Base-by-base conservation (phyloP, 805 yeast genomes). In the Maudiozyma saulgeensis region DNA sequence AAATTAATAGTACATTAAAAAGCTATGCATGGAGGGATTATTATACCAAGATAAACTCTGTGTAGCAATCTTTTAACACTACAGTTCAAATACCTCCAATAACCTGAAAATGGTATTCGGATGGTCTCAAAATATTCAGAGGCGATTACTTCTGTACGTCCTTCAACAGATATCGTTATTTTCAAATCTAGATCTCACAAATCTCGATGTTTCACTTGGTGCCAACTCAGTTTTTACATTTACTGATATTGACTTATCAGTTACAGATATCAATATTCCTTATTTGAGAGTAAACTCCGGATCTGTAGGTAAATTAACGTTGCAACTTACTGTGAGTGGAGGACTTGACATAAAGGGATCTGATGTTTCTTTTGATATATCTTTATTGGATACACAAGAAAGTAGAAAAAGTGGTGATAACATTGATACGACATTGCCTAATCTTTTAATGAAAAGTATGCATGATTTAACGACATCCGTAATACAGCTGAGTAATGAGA, bases 101-200 rank as follows among this genome's bases (percentile, higher is more conserved):
- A 28, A 8, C 32, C 32, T 16, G n/a, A 26, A 23, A 2, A 53
- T 53, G 56, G 54, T 52, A 18, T 62, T 62, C 38, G 87, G 96
- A 95, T 75, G 87, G 65, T 91, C 95, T 6, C 91, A 83, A 63
- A 86, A 84, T 66, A 73, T 90, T 41, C 96, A 89, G 60, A 84
- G 86, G 67, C 73, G 95, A 57, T 76, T 89, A 38, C 76, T 90
- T 41, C 79, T 85, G 41, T 88, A 87, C 64, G 79, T 89, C 4
- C 75, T 90, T 25, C 87, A 85, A 62, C 91, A 87, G 65, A 77
- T 89, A 42, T 80, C 90, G 15, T 68, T 90, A 41, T 87, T 90
- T 60, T 84, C 96, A 1, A 85, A 83, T 55, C 77, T 89, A 21
- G 95, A 89, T 63, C 71, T 88, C 18, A 84, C 88, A 18, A 84